Percentiles rank a stretch among this genome's conserved stretches.
These are phyloP conservation scores for Pythium rishiriense DNA, from an alignment of 352 stramenopile species.

Conservation along the genomic window DNA sequence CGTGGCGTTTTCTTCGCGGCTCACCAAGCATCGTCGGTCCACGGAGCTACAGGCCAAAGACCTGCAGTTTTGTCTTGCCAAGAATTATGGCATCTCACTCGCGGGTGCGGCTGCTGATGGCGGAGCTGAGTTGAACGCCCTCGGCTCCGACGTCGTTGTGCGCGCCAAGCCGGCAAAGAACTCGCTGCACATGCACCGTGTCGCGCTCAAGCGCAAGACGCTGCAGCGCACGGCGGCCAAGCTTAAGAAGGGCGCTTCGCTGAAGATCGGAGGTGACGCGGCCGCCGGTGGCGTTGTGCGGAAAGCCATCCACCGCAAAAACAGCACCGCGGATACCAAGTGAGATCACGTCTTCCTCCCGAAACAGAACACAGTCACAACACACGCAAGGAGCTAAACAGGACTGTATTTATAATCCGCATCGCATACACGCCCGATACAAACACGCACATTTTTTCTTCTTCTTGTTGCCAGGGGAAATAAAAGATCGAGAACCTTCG, in stretches of 20 bases:
- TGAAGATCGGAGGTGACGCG: slow-evolving; percentile 37
- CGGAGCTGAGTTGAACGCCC: slow-evolving; percentile 37
- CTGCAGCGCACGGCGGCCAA: slow-evolving; percentile 53
- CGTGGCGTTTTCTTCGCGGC: slow-evolving; percentile 56
- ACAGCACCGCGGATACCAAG: slow-evolving; percentile 43
- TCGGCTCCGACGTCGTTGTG: slow-evolving; percentile 59
- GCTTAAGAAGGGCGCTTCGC: slow-evolving; percentile 40
- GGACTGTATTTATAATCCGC: slow-evolving; percentile 14
- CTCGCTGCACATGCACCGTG: slow-evolving; percentile 82
- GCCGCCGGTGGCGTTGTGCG: slow-evolving; percentile 12
- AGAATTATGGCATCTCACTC: slow-evolving; percentile 86
- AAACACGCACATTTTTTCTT: not conserved
- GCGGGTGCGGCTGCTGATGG: slow-evolving; percentile 30
- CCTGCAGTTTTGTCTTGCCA: slow-evolving; percentile 79
- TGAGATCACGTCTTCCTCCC: not conserved
- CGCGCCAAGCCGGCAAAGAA: slow-evolving; percentile 64
- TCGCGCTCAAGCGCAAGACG: slow-evolving; percentile 77
- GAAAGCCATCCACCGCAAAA: slow-evolving; percentile 61
- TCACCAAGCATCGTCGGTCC: slow-evolving; percentile 80
- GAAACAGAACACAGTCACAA: not conserved
- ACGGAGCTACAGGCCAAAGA: slow-evolving; percentile 71
- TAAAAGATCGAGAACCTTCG: not conserved
- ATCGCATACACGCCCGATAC: slow-evolving; percentile 3
- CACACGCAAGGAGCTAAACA: not conserved
- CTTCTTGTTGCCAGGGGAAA: not conserved